A percentile compares a stretch with the other conserved stretches of the same genome.
Evolutionary conservation across 495 filamentous ascomycete genomes (phyloP).

Genomic region (Neurospora sp.): DNA sequence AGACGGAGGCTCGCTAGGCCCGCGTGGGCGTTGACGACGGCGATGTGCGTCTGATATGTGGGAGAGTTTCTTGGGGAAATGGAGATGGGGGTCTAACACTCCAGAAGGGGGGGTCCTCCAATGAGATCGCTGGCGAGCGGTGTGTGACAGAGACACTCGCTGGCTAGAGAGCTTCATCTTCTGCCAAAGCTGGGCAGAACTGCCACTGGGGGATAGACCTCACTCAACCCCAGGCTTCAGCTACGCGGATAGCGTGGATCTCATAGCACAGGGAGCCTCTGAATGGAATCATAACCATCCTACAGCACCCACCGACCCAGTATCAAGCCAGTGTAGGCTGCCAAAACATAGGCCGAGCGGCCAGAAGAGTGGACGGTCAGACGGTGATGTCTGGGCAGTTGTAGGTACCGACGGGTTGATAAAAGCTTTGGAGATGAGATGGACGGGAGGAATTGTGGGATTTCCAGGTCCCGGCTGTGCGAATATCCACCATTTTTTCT

Average conservation of each 20-base stretch:
- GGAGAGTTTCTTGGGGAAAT: slow-evolving; percentile 12
- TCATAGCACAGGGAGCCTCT: not conserved
- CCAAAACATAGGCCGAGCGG: not conserved
- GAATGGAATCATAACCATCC: not conserved
- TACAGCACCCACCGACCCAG: not conserved
- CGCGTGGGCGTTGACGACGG: not conserved
- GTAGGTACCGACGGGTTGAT: not conserved
- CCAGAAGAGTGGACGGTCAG: not conserved
- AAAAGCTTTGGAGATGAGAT: not conserved
- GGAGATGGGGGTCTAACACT: slow-evolving; percentile 4
- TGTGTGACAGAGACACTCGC: not conserved
- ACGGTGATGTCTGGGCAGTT: not conserved
- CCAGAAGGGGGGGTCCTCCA: not conserved
- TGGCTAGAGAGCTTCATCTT: not conserved
- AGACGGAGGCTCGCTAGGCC: not conserved
- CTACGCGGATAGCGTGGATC: not conserved
- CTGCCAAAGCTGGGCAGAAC: not conserved
- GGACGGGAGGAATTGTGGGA: not conserved
- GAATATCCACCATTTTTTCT: not conserved
- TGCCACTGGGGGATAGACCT: not conserved
- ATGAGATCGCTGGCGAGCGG: not conserved
- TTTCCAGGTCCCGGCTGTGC: not conserved
- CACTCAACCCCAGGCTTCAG: not conserved
- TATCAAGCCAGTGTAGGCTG: not conserved
- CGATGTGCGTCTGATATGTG: not conserved